Evolutionary conservation across 306 rosid genomes (phyloP).

Genomic region (Hippophae rhamnoides): DNA sequence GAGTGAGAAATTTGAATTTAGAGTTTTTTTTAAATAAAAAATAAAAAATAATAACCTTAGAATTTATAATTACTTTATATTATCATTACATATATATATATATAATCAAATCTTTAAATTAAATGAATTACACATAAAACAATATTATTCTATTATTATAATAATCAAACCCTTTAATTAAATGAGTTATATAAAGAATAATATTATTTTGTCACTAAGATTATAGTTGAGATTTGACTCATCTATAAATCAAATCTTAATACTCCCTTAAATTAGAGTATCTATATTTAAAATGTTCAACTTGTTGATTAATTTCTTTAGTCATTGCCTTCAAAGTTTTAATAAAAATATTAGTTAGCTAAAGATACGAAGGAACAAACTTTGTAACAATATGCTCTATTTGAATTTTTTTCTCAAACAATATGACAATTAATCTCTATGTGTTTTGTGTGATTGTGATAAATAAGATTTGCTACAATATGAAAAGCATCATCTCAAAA

Average conservation of each 20-base stretch:
- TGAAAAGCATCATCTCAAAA: slow-evolving; percentile 5
- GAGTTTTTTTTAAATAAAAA: no score
- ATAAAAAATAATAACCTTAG: no score
- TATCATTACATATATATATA: no score
- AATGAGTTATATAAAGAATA: no score
- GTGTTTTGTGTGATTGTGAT: neutral
- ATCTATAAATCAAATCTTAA: no score
- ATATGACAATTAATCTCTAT: neutral
- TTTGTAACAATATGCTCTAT: neutral
- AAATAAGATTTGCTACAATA: neutral
- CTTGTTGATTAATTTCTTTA: neutral
- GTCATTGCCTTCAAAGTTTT: neutral
- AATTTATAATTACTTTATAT: no score
- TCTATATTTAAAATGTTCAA: neutral
- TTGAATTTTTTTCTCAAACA: neutral
- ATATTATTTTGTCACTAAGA: no score
- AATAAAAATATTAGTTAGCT: neutral
- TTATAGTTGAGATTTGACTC: no score
- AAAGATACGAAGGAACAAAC: neutral
- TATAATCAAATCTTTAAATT: no score
- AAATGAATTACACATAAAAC: no score
- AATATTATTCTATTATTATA: no score
- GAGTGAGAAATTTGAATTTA: slow-evolving; percentile 10
- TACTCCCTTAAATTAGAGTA: neutral
- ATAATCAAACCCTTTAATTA: no score